A percentile compares a stretch with the other conserved stretches of the same genome.
phyloP scores from a whole-genome alignment of 306 rosid species.

The Begonia peltatifolia region DNA sequence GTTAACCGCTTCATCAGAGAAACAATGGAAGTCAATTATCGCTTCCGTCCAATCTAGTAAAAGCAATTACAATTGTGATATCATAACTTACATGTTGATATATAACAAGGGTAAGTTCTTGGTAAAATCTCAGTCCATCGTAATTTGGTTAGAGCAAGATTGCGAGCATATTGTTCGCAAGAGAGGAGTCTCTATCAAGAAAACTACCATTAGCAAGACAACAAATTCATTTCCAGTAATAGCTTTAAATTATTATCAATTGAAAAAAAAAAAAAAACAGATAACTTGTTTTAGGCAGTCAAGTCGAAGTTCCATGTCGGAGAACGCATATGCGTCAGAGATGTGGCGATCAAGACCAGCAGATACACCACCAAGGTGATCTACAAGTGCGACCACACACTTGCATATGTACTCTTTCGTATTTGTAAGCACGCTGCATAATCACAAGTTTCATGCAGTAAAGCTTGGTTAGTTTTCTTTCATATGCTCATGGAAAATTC shows the following conservation, averaged over 20 bases:
- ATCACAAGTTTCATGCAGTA: neutral
- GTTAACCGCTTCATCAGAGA: constrained; percentile 8
- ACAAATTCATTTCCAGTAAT: neutral
- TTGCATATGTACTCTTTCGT: constrained; percentile 71
- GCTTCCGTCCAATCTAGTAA: constrained; percentile 3
- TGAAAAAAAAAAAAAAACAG: neutral
- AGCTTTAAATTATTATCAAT: neutral
- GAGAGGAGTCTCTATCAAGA: constrained; percentile 37
- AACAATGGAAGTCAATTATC: neutral
- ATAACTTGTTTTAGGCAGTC: constrained; percentile 63
- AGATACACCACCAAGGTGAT: constrained; percentile 82
- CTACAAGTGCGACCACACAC: constrained; percentile 67
- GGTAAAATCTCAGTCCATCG: constrained; percentile 46
- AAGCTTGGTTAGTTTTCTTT: neutral
- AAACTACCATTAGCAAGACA: neutral
- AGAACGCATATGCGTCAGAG: constrained; percentile 42
- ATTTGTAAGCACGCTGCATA: constrained; percentile 51
- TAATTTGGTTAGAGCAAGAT: constrained; percentile 35
- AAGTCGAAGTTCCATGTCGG: constrained; percentile 47
- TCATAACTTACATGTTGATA: constrained; percentile 32
- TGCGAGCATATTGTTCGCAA: constrained; percentile 53
- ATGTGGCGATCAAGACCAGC: constrained; percentile 39
- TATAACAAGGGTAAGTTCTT: constrained; percentile 36
- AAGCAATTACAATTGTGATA: constrained; percentile 6
- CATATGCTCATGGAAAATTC: neutral